These are phyloP conservation scores for Hypoxylon intermedium DNA, from an alignment of 495 filamentous ascomycete species.

Conservation along the genomic window DNA sequence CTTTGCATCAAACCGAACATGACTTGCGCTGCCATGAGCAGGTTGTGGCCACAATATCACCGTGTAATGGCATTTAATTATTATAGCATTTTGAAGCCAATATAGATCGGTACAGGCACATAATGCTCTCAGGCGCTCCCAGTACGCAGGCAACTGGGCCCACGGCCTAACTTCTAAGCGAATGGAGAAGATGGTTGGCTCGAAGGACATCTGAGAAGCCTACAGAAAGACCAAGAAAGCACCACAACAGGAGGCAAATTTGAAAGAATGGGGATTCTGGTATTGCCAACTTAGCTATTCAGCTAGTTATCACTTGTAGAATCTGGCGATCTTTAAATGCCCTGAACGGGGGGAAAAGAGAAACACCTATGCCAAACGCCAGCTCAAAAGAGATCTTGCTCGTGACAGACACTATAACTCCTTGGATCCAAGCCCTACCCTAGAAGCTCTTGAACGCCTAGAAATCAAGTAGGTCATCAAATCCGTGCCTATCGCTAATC, in stretches of 20 bases:
- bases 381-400: slow-evolving; percentile 4
- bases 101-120: too few relatives aligned
- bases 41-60: too few relatives aligned
- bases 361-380: slow-evolving; percentile 12
- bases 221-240: neutral
- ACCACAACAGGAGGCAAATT: neutral
- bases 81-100: too few relatives aligned
- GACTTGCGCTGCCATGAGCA: too few relatives aligned
- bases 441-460: neutral
- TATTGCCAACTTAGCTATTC: slow-evolving; percentile 14
- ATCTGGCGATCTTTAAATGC: too few relatives aligned
- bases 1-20: too few relatives aligned
- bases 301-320: slow-evolving; percentile 1
- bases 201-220: neutral
- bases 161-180: too few relatives aligned
- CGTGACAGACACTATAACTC: neutral
- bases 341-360: too few relatives aligned
- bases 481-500: slow-evolving; percentile 6
- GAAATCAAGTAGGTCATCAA: neutral
- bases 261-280: neutral
- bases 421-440: slow-evolving; percentile 9
- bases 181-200: too few relatives aligned
- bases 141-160: too few relatives aligned
- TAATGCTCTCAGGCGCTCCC: too few relatives aligned
- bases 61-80: too few relatives aligned